A percentile compares a stretch with the other conserved stretches of the same genome.
phyloP scores from a whole-genome alignment of 2,329 filamentous ascomycete species.

The Penicillium verrucosum region DNA sequence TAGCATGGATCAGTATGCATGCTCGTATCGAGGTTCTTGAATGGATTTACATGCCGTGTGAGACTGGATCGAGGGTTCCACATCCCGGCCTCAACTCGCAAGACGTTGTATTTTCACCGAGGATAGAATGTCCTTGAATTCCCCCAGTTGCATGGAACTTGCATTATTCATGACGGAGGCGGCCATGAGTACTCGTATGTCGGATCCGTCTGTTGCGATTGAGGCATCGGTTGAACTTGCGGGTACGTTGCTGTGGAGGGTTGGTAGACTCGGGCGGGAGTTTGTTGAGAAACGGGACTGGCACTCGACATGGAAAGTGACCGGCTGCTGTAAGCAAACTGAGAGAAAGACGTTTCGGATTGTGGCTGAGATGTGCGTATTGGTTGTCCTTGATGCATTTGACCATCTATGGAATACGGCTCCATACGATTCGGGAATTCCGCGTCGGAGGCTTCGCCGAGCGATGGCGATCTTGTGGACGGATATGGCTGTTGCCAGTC shows the following conservation, averaged over 20 bases:
- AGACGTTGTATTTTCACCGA: background rate
- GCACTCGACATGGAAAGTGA: conserved; percentile 16
- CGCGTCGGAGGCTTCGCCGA: conserved; percentile 28
- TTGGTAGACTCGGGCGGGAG: conserved; percentile 10
- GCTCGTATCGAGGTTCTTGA: background rate
- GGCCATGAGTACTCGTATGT: conserved; percentile 17
- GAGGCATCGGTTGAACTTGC: background rate
- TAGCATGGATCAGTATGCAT: background rate
- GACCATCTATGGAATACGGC: conserved; percentile 18
- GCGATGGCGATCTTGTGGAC: conserved; percentile 27
- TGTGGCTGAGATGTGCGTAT: conserved; percentile 17
- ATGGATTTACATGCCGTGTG: background rate
- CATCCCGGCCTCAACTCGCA: background rate
- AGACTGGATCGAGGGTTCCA: background rate
- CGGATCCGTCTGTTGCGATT: conserved; percentile 11
- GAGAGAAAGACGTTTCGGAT: conserved; percentile 20
- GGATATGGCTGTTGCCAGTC: conserved; percentile 29
- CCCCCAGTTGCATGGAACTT: background rate
- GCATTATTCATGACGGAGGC: conserved; percentile 7
- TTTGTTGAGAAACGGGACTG: conserved; percentile 4
- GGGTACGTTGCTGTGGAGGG: conserved; percentile 8
- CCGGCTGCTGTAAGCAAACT: conserved; percentile 17
- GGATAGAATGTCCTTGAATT: background rate
- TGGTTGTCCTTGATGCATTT: conserved; percentile 9
- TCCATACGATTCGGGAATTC: conserved; percentile 28